Evolutionary conservation across 495 filamentous ascomycete species (phyloP).

Genomic region (Penicillium fimorum): DNA sequence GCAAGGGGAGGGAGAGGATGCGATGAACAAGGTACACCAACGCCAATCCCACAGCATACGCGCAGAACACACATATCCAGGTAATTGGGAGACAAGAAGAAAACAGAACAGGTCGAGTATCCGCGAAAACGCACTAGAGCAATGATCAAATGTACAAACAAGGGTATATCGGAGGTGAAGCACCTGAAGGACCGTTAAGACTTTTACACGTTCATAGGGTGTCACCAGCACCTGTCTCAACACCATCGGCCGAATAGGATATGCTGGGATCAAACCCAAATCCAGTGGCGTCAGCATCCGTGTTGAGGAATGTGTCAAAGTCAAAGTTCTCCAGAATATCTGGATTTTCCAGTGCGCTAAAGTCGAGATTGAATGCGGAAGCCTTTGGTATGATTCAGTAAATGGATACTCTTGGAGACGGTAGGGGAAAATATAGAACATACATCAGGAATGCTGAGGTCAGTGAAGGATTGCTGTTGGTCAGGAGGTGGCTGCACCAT

Average conservation of each 20-base stretch:
- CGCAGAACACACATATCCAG: slow-evolving; percentile 34
- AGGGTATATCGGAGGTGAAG: slow-evolving; percentile 47
- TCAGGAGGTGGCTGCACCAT: slow-evolving; percentile 49
- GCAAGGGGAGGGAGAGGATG: slow-evolving; percentile 30
- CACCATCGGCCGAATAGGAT: slow-evolving; percentile 43
- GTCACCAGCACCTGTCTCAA: slow-evolving; percentile 53
- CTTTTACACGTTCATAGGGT: slow-evolving; percentile 42
- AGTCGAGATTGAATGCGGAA: slow-evolving; percentile 56
- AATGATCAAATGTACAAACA: slow-evolving; percentile 47
- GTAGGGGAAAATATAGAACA: slow-evolving; percentile 29
- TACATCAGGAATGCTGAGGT: slow-evolving; percentile 44
- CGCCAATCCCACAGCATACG: slow-evolving; percentile 40
- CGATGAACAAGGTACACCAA: slow-evolving; percentile 37
- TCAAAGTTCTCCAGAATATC: slow-evolving; percentile 91
- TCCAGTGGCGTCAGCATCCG: slow-evolving; percentile 50
- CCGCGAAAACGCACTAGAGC: slow-evolving; percentile 25
- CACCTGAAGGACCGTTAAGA: slow-evolving; percentile 40
- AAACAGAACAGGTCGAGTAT: slow-evolving; percentile 26
- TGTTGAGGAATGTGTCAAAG: slow-evolving; percentile 89
- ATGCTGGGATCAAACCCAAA: slow-evolving; percentile 54
- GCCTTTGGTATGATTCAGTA: slow-evolving; percentile 29
- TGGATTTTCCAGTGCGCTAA: slow-evolving; percentile 56
- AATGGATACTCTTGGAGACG: slow-evolving; percentile 7
- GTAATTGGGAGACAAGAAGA: slow-evolving; percentile 23
- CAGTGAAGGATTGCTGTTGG: slow-evolving; percentile 38